Conservation (phyloP, 768 basidiomycete genomes). For the Roridomyces roridus region DNA sequence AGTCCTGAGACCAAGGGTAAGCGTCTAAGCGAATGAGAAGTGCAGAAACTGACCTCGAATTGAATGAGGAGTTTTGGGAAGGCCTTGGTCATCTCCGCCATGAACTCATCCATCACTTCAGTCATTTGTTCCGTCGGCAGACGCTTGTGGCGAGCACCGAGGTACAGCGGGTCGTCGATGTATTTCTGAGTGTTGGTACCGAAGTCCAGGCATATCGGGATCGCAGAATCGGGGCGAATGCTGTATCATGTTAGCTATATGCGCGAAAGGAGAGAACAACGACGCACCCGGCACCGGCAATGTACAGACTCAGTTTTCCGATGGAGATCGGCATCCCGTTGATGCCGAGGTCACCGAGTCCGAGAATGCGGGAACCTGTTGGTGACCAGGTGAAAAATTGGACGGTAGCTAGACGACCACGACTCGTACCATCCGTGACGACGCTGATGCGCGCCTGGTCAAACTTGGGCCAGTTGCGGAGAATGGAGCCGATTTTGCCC, state of each 20-base stretch:
- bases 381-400: slow-evolving; percentile 11
- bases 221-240: slow-evolving; percentile 76
- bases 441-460: slow-evolving; percentile 88
- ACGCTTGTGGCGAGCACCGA: slow-evolving; percentile 80
- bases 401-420: slow-evolving; percentile 27
- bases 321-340: slow-evolving; percentile 90
- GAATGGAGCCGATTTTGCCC: slow-evolving; percentile 73
- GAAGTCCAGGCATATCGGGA: slow-evolving; percentile 87
- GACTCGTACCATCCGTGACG: slow-evolving; percentile 80
- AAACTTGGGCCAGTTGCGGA: slow-evolving; percentile 74
- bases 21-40: background rate
- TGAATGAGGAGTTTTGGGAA: slow-evolving; percentile 89
- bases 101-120: slow-evolving; percentile 93
- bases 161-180: slow-evolving; percentile 88
- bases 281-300: slow-evolving; percentile 85
- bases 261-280: background rate
- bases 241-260: slow-evolving; percentile 37
- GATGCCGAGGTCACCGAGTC: slow-evolving; percentile 83
- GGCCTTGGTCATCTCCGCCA: slow-evolving; percentile 74
- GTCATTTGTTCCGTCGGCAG: slow-evolving; percentile 68
- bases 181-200: slow-evolving; percentile 86
- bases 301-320: slow-evolving; percentile 91
- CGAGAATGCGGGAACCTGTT: slow-evolving; percentile 84
- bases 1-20: slow-evolving; percentile 60
- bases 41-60: slow-evolving; percentile 63